Base-by-base conservation (phyloP, 2,329 filamentous ascomycete genomes). In the Rachicladosporium sp. region DNA sequence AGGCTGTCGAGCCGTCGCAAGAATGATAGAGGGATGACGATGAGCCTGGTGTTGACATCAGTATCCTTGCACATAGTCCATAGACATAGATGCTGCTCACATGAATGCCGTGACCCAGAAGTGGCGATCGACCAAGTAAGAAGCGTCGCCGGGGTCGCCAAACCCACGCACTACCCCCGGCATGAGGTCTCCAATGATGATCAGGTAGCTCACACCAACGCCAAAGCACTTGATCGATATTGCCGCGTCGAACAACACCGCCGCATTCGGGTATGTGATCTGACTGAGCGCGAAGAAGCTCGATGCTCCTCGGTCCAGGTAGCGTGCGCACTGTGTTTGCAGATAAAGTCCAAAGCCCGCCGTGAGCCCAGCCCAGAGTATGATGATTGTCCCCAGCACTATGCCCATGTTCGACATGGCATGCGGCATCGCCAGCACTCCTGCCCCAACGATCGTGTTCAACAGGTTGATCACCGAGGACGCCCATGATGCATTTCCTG, bases 21-120 rank as follows among this genome's bases (percentile, higher is more conserved):
- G 55, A 96, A 98, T 40, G 87, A 93, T 42, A 98, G 69, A 4
- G 91, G 91, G 48, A 98, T 96, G 49, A 98, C 84, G 46, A 93
- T 74, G 46, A 95, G 73, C 79, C 78, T 82, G 51, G 13, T 27
- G 7, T 8, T 21, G 31, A 15, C 13, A 7, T 33, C 31, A 33
- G 31, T 33, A 33, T 15, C 11, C 11, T 33, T 27, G 23, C 23
- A 27, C 23, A 27, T 27, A 27, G 7, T 27, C 23, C 23, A 13
- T 4, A 29, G 7, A 8, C 15, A 19, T 19, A 19, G 15, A 8
- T 8, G 23, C n/a, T 29, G 56, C 71, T 50, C 60, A 82, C 87
- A 98, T 94, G 58, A 98, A 98, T 1, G 80, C 88, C 2, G 91
- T 96, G 45, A 98, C 83, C 91, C 91, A 98, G 59, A 98, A 98